Conservation (phyloP, 805 yeast species). For the Priceomyces medius region DNA sequence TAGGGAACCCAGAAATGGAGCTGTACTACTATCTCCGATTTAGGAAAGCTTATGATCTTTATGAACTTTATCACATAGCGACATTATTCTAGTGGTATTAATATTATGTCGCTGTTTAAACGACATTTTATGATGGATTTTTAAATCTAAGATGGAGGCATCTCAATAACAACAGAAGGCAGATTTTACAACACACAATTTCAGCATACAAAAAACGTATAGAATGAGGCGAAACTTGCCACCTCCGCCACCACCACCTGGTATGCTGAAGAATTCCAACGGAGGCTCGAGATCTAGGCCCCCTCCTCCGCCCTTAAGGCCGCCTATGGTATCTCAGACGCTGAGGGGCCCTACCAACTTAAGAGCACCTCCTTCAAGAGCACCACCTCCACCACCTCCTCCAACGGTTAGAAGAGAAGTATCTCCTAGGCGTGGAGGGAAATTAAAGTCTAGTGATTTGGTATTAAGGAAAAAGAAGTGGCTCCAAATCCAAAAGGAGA, state of each 20-base stretch:
- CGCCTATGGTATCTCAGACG: no score
- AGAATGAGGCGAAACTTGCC: constrained; percentile 18
- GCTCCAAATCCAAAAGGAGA: constrained; percentile 59
- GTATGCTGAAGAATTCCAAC: constrained; percentile 3
- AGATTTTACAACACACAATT: no score
- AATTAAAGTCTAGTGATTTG: constrained; percentile 24
- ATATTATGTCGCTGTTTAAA: background rate
- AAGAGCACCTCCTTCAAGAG: constrained; percentile 31
- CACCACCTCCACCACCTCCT: constrained; percentile 24
- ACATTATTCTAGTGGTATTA: background rate
- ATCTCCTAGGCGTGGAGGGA: background rate
- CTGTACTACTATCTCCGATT: background rate
- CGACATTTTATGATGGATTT: constrained; percentile 5
- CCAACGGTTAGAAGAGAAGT: background rate
- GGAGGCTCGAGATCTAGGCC: constrained; percentile 6
- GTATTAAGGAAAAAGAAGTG: constrained; percentile 53
- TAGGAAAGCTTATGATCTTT: no score
- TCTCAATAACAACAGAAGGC: background rate
- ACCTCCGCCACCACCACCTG: constrained; percentile 35
- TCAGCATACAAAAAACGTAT: no score
- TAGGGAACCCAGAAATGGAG: no score
- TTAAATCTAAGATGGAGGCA: background rate
- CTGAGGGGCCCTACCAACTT: constrained; percentile 14
- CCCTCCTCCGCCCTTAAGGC: constrained; percentile 24
- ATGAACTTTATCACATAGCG: no score